Evolutionary conservation across 2,329 filamentous ascomycete species (phyloP), one percentile per base, ranked within the genome.

Genomic region (Talaromyces sp.): DNA sequence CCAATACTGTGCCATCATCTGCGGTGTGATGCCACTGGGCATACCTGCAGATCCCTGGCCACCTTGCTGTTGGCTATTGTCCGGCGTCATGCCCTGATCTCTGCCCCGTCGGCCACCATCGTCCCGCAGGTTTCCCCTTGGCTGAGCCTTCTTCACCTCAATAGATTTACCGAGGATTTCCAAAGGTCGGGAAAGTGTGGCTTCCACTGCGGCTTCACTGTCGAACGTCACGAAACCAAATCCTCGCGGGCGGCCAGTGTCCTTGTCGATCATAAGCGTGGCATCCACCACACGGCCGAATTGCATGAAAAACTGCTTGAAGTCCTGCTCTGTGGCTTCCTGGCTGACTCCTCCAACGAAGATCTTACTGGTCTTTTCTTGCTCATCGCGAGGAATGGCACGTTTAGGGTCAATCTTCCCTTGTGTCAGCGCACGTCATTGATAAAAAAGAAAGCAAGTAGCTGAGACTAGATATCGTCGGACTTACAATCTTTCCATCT

Each of bases 251-350:
- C 95, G 88, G n/a, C 95, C 95, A 0, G 95, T 99, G 77, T 99
- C 95, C 80, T 99, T 99, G 77, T 99, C 95, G 88, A 99, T 99
- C 95, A 99, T 99, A 2, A 99, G 87, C 0, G 95, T 99, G 1
- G 95, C 95, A 79, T 99, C 95, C 45, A 99, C 90, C 22, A 99
- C 95, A 67, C 94, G 89, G 33, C 95, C 95, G 72, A 98, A 99
- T 74, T 97, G 92, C 73, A 91, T 92, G 81, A 99, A 99, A 80
- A 97, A 99, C 66, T 95, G 90, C 74, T 92, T 93, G 77, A 99
- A 99, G 75, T 98, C 93, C 67, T 93, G 89, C 73, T 99, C 95
- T 0, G 92, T 97, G 0, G 94, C 95, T 73, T 99, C 95, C 80
- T 98, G 95, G 77, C 92, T 96, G 64, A 99, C 95, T 73, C 95